A percentile compares a stretch with the other conserved stretches of the same genome.
Evolutionary conservation across 139 green algal genomes (phyloP).

Genomic region (Pedinophyceae sp.): DNA sequence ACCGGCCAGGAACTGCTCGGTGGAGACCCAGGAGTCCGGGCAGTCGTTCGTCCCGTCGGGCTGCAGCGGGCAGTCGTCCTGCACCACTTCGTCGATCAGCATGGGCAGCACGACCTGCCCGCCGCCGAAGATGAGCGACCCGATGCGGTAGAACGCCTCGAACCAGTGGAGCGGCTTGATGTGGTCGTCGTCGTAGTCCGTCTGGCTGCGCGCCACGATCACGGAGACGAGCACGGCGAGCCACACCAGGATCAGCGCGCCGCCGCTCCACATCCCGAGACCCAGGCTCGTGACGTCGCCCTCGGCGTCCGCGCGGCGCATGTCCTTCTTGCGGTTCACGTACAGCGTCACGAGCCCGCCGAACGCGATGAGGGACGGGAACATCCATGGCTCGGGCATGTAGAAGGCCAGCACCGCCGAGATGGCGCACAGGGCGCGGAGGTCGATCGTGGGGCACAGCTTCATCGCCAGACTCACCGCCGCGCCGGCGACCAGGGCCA

Average conservation of each 20-base stretch:
- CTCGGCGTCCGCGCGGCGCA: constrained; percentile 13
- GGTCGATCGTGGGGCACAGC: constrained; percentile 25
- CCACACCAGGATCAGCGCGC: constrained; percentile 37
- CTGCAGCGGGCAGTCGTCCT: constrained; percentile 13
- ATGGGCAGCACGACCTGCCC: constrained; percentile 42
- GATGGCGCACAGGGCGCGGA: neutral
- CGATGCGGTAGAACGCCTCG: constrained; percentile 68
- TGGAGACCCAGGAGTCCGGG: constrained; percentile 55
- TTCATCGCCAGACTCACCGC: constrained; percentile 45
- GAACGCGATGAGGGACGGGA: constrained; percentile 47
- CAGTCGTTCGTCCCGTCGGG: constrained; percentile 16
- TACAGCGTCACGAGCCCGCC: constrained; percentile 47
- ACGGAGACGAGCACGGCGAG: constrained; percentile 27
- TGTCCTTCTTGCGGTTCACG: constrained; percentile 17
- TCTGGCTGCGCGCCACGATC: constrained; percentile 16
- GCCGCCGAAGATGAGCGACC: constrained; percentile 84
- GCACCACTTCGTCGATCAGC: constrained; percentile 10
- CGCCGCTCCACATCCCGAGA: constrained; percentile 31
- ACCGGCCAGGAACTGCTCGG: constrained; percentile 69
- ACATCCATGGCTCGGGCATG: constrained; percentile 53
- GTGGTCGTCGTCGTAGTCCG: constrained; percentile 21
- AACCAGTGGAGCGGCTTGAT: constrained; percentile 55
- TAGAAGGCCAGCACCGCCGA: constrained; percentile 52
- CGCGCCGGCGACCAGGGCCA: constrained; percentile 70
- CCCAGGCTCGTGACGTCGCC: constrained; percentile 38